Evolutionary conservation across 1,139 yeast genomes (phyloP).

Genomic region (Geotrichum australiense): DNA sequence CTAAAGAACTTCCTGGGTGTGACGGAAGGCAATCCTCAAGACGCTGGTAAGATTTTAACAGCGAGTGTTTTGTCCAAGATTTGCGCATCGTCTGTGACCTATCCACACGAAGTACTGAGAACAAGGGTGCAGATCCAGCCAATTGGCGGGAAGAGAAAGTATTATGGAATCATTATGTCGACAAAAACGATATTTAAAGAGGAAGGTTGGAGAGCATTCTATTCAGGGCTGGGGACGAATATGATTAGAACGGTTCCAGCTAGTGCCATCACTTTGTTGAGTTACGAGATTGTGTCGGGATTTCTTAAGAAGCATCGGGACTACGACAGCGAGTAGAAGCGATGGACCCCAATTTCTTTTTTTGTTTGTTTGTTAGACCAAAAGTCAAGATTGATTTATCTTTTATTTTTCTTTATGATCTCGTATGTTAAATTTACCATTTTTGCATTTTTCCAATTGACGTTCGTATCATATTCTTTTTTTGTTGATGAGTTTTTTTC

Average conservation of each 20-base stretch:
- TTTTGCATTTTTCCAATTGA: too few species aligned
- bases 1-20: slow-evolving; percentile 48
- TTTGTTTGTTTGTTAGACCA: not conserved
- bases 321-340: too few species aligned
- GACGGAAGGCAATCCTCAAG: slow-evolving; percentile 24
- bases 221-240: slow-evolving; percentile 84
- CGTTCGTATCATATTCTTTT: too few species aligned
- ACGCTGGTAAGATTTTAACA: slow-evolving; percentile 38
- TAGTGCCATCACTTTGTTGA: slow-evolving; percentile 87
- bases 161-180: slow-evolving; percentile 41
- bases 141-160: slow-evolving; percentile 22
- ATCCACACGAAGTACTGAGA: slow-evolving; percentile 93
- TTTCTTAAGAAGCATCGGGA: slow-evolving; percentile 35
- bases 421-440: too few species aligned
- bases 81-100: slow-evolving; percentile 82
- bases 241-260: slow-evolving; percentile 91
- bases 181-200: slow-evolving; percentile 48
- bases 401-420: not conserved
- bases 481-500: too few species aligned
- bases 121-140: slow-evolving; percentile 72
- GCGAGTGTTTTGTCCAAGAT: slow-evolving; percentile 83
- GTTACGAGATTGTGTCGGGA: slow-evolving; percentile 78
- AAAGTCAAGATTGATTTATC: not conserved
- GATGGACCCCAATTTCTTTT: not conserved
- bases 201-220: slow-evolving; percentile 80